A percentile compares a stretch with the other conserved stretches of the same genome.
These are phyloP conservation scores for Metarhizium anisopliae DNA, from an alignment of 2,329 filamentous ascomycete genomes.

Conservation along the genomic window DNA sequence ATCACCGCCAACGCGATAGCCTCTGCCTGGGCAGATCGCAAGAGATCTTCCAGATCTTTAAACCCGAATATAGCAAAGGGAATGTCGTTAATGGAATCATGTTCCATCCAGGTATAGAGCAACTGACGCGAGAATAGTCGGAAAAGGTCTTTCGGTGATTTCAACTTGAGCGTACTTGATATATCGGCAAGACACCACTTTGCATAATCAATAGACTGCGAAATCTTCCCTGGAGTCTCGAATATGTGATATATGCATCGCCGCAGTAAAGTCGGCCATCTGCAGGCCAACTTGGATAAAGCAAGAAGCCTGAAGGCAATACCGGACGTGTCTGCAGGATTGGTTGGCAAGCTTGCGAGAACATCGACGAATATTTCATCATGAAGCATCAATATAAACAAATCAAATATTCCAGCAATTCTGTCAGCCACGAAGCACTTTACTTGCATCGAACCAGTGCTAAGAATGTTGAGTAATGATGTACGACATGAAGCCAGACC, in stretches of 20 bases:
- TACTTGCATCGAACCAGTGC: slow-evolving; percentile 55
- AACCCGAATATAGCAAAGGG: slow-evolving; percentile 86
- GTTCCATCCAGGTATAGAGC: slow-evolving; percentile 80
- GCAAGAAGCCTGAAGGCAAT: slow-evolving; percentile 76
- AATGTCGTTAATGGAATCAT: slow-evolving; percentile 57
- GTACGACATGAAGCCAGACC: slow-evolving; percentile 54
- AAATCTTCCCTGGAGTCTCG: slow-evolving; percentile 71
- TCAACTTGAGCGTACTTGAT: slow-evolving; percentile 54
- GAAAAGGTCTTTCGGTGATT: slow-evolving; percentile 64
- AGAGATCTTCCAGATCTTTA: slow-evolving; percentile 53
- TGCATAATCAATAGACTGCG: slow-evolving; percentile 59
- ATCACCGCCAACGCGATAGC: slow-evolving; percentile 73
- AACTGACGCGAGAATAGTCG: slow-evolving; percentile 79
- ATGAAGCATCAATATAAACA: slow-evolving; percentile 75
- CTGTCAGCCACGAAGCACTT: slow-evolving; percentile 66
- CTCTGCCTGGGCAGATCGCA: slow-evolving; percentile 66
- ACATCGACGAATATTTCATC: slow-evolving; percentile 80
- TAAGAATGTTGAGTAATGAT: slow-evolving; percentile 65
- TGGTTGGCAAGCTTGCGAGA: slow-evolving; percentile 65
- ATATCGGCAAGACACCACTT: slow-evolving; percentile 61
- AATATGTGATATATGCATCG: slow-evolving; percentile 91
- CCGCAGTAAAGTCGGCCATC: slow-evolving; percentile 79
- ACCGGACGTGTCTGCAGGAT: slow-evolving; percentile 65
- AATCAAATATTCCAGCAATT: slow-evolving; percentile 66
- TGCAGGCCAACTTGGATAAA: slow-evolving; percentile 66